Evolutionary conservation across 139 green algal genomes (phyloP), one percentile per base, ranked within the genome.

Genomic region (Nannochloris sp.): DNA sequence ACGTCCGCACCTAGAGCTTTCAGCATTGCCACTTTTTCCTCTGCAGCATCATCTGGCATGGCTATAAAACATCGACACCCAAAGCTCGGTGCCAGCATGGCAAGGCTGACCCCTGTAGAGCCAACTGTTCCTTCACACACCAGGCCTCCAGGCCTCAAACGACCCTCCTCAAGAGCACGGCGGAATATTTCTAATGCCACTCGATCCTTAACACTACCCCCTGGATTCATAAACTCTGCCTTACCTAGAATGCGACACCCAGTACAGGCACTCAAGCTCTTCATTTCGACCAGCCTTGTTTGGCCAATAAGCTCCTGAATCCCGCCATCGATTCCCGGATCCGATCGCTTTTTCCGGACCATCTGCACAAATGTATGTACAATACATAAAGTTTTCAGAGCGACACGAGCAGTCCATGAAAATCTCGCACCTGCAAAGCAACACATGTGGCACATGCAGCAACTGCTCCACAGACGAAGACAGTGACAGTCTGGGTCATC

Each of bases 161-260:
- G 53, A 1, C 86, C 84, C 6, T 61, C 28, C n/a, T 66, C 69
- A 40, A 91, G 26, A 0, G 87, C 88, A 61, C 95, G 81, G 1
- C 69, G 53, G 9, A 97, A 72, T 5, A 97, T 89, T 6, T 82
- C 67, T 43, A 92, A 63, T n/a, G 91, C 91, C 40, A 96, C 87
- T 0, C 91, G 67, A 75, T 98, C 92, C 66, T 96, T 96, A 4
- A 96, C 79, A 59, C 74, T 87, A 36, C 90, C 87, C 0, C 92
- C 92, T 8, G 91, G 89, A 59, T 97, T 96, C 2, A 95, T 66
- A 48, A 96, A 92, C 72, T 98, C 92, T 2, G 88, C 83, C 56
- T 95, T 95, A 36, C 61, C 89, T 5, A 89, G 67, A 23, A 96
- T 91, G 79, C 88, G 71, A 65, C 88, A 95, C 0, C 88, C 88